Base-by-base conservation (phyloP, 2,329 filamentous ascomycete genomes). In the Colletotrichum sp. region DNA sequence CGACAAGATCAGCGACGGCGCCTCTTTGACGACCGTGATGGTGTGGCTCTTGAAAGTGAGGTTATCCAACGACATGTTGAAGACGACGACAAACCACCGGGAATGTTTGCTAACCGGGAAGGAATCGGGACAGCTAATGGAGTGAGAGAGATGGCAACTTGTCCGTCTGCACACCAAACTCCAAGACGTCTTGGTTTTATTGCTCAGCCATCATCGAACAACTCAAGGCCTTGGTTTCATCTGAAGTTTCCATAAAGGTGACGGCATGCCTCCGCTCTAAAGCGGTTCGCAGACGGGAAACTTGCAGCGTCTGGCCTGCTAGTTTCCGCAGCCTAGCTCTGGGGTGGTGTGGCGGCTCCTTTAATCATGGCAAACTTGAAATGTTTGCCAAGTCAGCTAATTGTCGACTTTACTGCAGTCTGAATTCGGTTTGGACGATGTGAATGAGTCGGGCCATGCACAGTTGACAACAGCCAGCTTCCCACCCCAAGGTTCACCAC, bases 1-100 rank as follows among this genome's bases (percentile, higher is more conserved):
- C 95, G 95, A 98, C 85, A 69, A 96, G 85, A 76, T 92, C 88
- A 78, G 97, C 87, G 83, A 34, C 8, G 69, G 26, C 13, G 57
- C 26, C 7, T 60, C 26, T 59, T 66, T 76, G 8, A 12, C 73
- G 15, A 44, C 13, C 28, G 26, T 95, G 95, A 82, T 97, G 96
- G n/a, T 95, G 26, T 39, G 62, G n/a, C 52, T 57, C 12, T 63
- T 65, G 44, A 60, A 55, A 3, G 75, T 75, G 62, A 71, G 55
- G 60, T 77, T 77, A 13, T 75, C 75, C 18, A 30, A 52, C 15
- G 66, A 71, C 75, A 77, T 77, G 30, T 66, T 60, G 66, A 70
- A 34, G 52, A 26, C 28, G 34, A 32, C n/a, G 44, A 52, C 10
- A 24, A 21, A 52, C 44, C 44, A 8, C 44, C 44, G 44, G n/a